These are phyloP conservation scores for Chytriomyces sp. DNA, from an alignment of 192 early-diverging fungal species.

Conservation along the genomic window DNA sequence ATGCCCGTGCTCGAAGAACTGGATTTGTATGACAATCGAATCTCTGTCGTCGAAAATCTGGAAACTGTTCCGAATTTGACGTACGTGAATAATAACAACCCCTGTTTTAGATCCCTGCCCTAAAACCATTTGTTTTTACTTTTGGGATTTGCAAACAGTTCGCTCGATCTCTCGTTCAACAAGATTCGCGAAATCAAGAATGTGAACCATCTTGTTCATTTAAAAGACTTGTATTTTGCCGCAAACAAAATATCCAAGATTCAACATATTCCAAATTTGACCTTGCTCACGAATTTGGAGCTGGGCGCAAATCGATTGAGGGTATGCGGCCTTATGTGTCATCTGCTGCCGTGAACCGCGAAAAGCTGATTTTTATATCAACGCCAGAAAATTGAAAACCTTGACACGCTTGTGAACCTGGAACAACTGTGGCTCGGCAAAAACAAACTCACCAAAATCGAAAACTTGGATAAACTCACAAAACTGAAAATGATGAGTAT, in stretches of 20 bases:
- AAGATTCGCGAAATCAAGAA: conserved; percentile 83
- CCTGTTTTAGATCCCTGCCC: background rate
- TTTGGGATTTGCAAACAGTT: conserved; percentile 33
- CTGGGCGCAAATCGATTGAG: conserved; percentile 95
- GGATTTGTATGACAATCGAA: conserved; percentile 95
- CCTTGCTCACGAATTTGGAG: conserved; percentile 81
- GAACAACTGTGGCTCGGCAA: conserved; percentile 96
- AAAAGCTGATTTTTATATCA: background rate
- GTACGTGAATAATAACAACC: conserved; percentile 43
- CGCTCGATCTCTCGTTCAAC: conserved; percentile 94
- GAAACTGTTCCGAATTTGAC: conserved; percentile 62
- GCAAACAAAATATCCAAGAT: conserved; percentile 90
- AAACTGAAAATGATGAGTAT: conserved; percentile 56
- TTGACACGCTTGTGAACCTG: conserved; percentile 79
- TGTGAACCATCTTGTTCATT: conserved; percentile 61
- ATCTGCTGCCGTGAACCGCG: background rate
- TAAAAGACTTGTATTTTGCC: conserved; percentile 87
- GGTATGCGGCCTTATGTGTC: conserved; percentile 44
- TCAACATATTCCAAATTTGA: conserved; percentile 70
- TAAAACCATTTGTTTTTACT: background rate
- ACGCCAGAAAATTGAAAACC: conserved; percentile 73
- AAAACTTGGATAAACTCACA: conserved; percentile 69
- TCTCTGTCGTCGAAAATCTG: conserved; percentile 74
- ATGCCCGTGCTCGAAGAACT: conserved; percentile 73
- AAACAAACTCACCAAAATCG: conserved; percentile 89